A percentile compares a stretch with the other conserved stretches of the same genome.
Evolutionary conservation across 1,284 basidiomycete species (phyloP).

Genomic region (Amylostereum chailletii): DNA sequence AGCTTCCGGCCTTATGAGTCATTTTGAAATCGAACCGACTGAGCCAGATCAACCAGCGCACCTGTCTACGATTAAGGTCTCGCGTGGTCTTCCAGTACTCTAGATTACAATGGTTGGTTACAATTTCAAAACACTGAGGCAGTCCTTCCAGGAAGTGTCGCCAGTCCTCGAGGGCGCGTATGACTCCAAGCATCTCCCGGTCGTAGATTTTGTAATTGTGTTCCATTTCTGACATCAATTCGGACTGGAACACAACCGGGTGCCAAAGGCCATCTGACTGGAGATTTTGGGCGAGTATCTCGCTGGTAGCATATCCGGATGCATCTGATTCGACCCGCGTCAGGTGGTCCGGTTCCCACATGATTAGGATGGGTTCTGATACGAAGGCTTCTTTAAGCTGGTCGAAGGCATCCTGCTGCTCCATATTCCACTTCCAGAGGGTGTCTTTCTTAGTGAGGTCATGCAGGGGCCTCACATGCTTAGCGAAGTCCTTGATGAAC

Average conservation of each 20-base stretch:
- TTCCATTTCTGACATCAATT: slow-evolving; percentile 4
- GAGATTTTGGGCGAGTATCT: slow-evolving; percentile 1
- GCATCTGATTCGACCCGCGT: slow-evolving; percentile 1
- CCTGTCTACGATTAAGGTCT: slow-evolving; percentile 4
- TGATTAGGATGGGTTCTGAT: slow-evolving; percentile 17
- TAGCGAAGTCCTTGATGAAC: slow-evolving; percentile 2
- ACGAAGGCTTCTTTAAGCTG: slow-evolving; percentile 19
- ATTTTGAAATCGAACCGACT: slow-evolving; percentile 1
- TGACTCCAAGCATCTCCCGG: slow-evolving; percentile 12
- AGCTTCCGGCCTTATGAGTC: background rate
- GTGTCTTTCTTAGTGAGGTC: slow-evolving; percentile 3
- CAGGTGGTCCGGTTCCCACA: background rate
- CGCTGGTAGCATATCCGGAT: slow-evolving; percentile 1
- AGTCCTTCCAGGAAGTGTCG: slow-evolving; percentile 9
- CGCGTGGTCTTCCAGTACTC: slow-evolving; percentile 4
- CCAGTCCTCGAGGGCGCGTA: slow-evolving; percentile 10
- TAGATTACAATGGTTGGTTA: slow-evolving; percentile 7
- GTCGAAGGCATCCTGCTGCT: slow-evolving; percentile 16
- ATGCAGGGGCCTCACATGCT: background rate
- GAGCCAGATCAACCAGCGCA: slow-evolving; percentile 2
- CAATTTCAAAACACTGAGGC: slow-evolving; percentile 2
- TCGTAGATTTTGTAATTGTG: slow-evolving; percentile 18
- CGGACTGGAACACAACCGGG: slow-evolving; percentile 6
- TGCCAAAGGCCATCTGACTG: slow-evolving; percentile 1
- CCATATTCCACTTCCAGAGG: background rate